Percentiles rank a stretch among this genome's conserved stretches.
Conservation (phyloP, 192 early-diverging fungal species). For the Gaertneriomyces sp. region DNA sequence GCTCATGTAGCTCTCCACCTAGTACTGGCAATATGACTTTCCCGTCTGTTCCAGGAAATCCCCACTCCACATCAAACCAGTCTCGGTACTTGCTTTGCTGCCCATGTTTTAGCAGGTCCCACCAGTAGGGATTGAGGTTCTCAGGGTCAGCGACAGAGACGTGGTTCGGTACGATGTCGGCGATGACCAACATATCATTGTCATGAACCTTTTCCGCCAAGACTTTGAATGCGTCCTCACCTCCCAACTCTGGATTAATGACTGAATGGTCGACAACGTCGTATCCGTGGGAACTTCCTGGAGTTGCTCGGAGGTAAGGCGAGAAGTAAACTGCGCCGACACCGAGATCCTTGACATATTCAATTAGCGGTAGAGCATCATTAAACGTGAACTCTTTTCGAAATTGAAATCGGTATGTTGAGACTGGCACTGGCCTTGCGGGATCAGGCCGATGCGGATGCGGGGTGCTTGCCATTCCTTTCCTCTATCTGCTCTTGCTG, state of each 20-base stretch:
- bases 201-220: slow-evolving; percentile 8
- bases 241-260: slow-evolving; percentile 25
- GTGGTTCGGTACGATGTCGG: slow-evolving; percentile 32
- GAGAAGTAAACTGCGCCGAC: slow-evolving; percentile 24
- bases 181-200: slow-evolving; percentile 16
- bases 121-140: slow-evolving; percentile 32
- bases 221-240: slow-evolving; percentile 14
- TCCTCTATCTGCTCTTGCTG: too few species aligned
- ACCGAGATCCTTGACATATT: slow-evolving; percentile 23
- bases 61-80: slow-evolving; percentile 33
- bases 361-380: slow-evolving; percentile 2
- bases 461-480: not conserved
- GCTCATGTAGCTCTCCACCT: slow-evolving; percentile 10
- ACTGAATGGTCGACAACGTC: slow-evolving; percentile 27
- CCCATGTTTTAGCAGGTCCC: slow-evolving; percentile 19
- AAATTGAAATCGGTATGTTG: slow-evolving; percentile 26
- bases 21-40: slow-evolving; percentile 29
- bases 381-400: slow-evolving; percentile 28
- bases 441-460: slow-evolving; percentile 11
- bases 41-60: slow-evolving; percentile 15
- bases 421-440: slow-evolving; percentile 19
- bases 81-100: slow-evolving; percentile 13
- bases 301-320: slow-evolving; percentile 24
- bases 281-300: slow-evolving; percentile 27
- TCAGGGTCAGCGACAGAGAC: slow-evolving; percentile 33